Evolutionary conservation across 495 filamentous ascomycete species (phyloP), one percentile per base, ranked within the genome.

Genomic region (Tetracladium setigerum): DNA sequence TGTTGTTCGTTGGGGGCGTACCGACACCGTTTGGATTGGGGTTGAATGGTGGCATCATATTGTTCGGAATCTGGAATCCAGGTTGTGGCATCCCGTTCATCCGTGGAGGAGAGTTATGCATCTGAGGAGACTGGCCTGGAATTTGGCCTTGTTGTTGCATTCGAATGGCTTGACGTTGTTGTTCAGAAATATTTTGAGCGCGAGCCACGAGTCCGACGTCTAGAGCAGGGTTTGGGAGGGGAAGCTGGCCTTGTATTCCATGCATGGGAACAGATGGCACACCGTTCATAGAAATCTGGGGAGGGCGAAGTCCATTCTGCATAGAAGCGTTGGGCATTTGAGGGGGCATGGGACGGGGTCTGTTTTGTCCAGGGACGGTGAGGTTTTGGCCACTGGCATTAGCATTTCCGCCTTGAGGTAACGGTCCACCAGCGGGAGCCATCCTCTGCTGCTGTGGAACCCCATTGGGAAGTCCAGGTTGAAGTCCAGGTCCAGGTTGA

Each of bases 191-290:
- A 44, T 79, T 77, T 48, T 80, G 76, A 34, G 73, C 75, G 47
- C 73, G 73, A 50, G 75, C 55, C 48, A 76, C 65, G 39, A 76
- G 60, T 44, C 68, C 67, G 32, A 75, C 63, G 41, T 86, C 79
- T 17, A 72, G 67, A 47, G 73, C 80, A 10, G 76, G 80, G 65
- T 89, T 83, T 5, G 78, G 73, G 55, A 85, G 67, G 12, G 81
- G 66, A 34, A 77, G 65, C 63, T 73, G 79, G 54, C 67, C 81
- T 61, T 69, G 78, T 55, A 74, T 72, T 45, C 62, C 72, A 59
- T 67, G 71, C 71, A 94, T 87, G 30, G 81, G 81, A 35, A 82
- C 69, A 53, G 82, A 86, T 38, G 83, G 81, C 50, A 89, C 71
- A 56, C 79, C 78, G 55, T 83, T 81, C 70, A 84, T 77, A 19